Percentiles rank a stretch among this genome's conserved stretches.
Evolutionary conservation across 495 filamentous ascomycete species (phyloP).

Genomic region (Coniosporium apollinis): DNA sequence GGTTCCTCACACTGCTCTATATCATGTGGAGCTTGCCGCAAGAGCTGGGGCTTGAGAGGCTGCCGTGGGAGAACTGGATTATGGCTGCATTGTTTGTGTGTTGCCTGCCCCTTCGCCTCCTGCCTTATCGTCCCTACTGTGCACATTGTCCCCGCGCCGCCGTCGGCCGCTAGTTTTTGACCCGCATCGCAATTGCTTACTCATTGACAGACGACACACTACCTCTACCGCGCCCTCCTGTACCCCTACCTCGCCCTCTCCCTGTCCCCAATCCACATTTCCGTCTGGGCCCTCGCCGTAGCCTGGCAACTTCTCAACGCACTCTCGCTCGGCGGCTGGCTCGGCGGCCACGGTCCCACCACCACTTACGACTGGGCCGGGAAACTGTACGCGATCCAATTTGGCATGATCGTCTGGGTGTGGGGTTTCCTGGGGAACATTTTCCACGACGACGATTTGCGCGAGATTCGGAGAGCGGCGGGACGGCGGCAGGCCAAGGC

Average conservation of each 20-base stretch:
- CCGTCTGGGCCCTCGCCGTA: slow-evolving; percentile 42
- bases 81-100: slow-evolving; percentile 45
- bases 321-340: slow-evolving; percentile 57
- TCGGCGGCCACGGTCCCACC: slow-evolving; percentile 58
- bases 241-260: slow-evolving; percentile 65
- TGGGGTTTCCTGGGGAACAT: slow-evolving; percentile 67
- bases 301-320: slow-evolving; percentile 70
- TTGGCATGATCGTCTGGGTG: slow-evolving; percentile 44
- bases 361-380: slow-evolving; percentile 39
- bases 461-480: slow-evolving; percentile 55
- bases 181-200: too few relatives aligned
- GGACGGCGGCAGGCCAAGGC: slow-evolving; percentile 29
- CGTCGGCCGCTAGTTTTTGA: too few relatives aligned
- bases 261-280: slow-evolving; percentile 67
- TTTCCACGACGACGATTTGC: slow-evolving; percentile 60
- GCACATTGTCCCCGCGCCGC: too few relatives aligned
- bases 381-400: slow-evolving; percentile 29
- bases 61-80: slow-evolving; percentile 54
- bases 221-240: slow-evolving; percentile 72
- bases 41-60: slow-evolving; percentile 27
- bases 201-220: slow-evolving; percentile 53
- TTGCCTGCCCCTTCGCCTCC: slow-evolving; percentile 17
- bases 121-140: slow-evolving; percentile 23
- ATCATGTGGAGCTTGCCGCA: slow-evolving; percentile 49
- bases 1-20: slow-evolving; percentile 62